A percentile compares a stretch with the other conserved stretches of the same genome.
phyloP scores from a whole-genome alignment of 2,329 filamentous ascomycete species.

The Claviceps sp. region DNA sequence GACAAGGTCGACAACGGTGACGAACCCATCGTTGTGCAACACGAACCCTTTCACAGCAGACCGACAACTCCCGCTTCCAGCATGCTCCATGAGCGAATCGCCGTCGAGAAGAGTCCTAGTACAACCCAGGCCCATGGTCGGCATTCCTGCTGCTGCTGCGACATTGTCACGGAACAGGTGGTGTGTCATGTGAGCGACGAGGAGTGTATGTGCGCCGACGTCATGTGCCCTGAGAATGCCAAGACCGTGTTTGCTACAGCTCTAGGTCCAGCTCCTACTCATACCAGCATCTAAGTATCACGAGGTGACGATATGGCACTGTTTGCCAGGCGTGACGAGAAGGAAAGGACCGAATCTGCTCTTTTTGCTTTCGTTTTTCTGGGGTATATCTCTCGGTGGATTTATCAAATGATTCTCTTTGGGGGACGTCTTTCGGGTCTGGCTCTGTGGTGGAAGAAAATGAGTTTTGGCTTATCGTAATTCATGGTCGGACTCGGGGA shows the following conservation, averaged over 20 bases:
- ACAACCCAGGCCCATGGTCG: not conserved
- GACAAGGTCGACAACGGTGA: not conserved
- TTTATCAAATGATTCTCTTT: no score
- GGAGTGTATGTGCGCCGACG: conserved; percentile 11
- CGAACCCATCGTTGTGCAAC: not conserved
- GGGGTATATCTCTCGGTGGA: not conserved
- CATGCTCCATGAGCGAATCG: not conserved
- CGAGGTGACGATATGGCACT: not conserved
- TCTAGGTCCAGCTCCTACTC: not conserved
- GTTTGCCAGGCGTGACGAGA: not conserved
- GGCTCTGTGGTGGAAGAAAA: no score
- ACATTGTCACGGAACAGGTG: conserved; percentile 7
- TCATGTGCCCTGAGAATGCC: conserved; percentile 6
- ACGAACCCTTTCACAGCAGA: not conserved
- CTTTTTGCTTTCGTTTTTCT: not conserved
- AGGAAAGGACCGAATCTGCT: not conserved
- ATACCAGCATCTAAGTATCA: not conserved
- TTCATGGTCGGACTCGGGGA: no score
- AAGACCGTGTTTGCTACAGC: not conserved
- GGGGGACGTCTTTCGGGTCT: no score
- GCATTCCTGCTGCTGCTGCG: conserved; percentile 13
- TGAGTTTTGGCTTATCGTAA: no score
- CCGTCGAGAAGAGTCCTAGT: not conserved
- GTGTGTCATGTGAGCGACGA: conserved; percentile 9
- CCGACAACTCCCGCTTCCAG: not conserved